A percentile compares a stretch with the other conserved stretches of the same genome.
Conservation (phyloP, 129 eudicot genomes). For the Dittrichia graveolens region DNA sequence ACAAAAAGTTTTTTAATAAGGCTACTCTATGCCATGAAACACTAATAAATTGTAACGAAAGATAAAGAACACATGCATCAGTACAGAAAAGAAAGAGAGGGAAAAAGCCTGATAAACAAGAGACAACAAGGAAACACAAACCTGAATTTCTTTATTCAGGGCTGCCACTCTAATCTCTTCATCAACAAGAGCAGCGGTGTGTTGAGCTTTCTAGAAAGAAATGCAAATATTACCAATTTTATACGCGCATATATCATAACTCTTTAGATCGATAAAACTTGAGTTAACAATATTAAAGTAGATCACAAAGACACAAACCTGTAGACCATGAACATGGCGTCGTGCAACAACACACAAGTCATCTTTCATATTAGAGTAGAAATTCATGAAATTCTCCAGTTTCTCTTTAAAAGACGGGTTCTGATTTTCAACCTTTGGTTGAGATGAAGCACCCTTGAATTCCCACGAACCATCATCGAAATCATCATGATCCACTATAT, state of each 20-base stretch:
- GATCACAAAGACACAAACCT: constrained; percentile 60
- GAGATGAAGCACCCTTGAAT: constrained; percentile 55
- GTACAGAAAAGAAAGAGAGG: too few relatives aligned
- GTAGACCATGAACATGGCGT: constrained; percentile 50
- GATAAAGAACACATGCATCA: too few relatives aligned
- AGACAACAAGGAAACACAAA: constrained; percentile 23
- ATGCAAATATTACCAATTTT: constrained; percentile 23
- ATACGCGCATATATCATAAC: not conserved
- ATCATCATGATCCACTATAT: constrained; percentile 32
- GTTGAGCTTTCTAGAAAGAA: constrained; percentile 52
- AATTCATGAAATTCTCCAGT: constrained; percentile 42
- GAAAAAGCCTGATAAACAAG: too few relatives aligned
- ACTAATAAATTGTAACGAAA: too few relatives aligned
- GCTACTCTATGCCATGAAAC: too few relatives aligned
- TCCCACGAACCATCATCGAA: constrained; percentile 66
- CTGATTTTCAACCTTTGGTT: constrained; percentile 27
- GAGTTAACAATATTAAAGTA: constrained; percentile 12
- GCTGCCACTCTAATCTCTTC: constrained; percentile 43
- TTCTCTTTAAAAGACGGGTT: constrained; percentile 35
- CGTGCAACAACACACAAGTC: constrained; percentile 49
- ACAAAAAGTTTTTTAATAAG: too few relatives aligned
- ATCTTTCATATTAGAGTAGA: constrained; percentile 58
- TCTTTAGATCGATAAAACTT: constrained; percentile 14
- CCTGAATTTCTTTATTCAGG: constrained; percentile 62
- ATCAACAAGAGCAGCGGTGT: constrained; percentile 41